Evolutionary conservation across 2,329 filamentous ascomycete genomes (phyloP), one percentile per base, ranked within the genome.

Genomic region (Colletotrichum endophyticum): DNA sequence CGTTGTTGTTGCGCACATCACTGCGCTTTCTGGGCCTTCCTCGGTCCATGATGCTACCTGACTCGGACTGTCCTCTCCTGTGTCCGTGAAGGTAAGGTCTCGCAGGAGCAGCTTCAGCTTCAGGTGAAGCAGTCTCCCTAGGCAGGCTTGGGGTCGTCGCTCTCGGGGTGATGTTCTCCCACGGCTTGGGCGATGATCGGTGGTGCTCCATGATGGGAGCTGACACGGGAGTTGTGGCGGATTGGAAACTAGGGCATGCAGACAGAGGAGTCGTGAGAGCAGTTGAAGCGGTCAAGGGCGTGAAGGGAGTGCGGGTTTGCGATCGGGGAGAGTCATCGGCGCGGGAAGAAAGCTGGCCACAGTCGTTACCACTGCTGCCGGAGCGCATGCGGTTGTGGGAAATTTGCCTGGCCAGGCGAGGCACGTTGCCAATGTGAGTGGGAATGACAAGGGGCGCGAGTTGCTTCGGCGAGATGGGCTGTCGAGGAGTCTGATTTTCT

Each of bases 41-140:
- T 59, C 92, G 86, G 75, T 93, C 91, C 88, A 92, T 91, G 62
- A 92, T 90, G 75, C 89, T 89, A 15, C 87, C 89, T 0, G 89
- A 88, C 72, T 93, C 92, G 2, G 92, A 93, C 66, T 88, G 88
- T 25, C 88, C 88, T 66, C 91, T 86, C 69, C 87, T 86, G 79
- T 93, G 91, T 6, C 85, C 81, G 4, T 82, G 80, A 72, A n/a
- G 79, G 75, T 56, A 73, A 64, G 70, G 81, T 36, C 78, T 79
- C 53, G 75, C 44, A 53, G 44, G 75, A 49, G 85, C 84, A 27
- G 11, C 12, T 8, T 85, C 84, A 11, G 80, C 79, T 75, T 83
- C 84, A 8, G 84, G 81, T 9, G 81, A 82, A 9, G 78, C 78
- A 6, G 68, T n/a, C 56, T 85, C 83, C 27, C 72, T 73, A n/a